Conservation (phyloP, 495 filamentous ascomycete genomes). For the Choiromyces venosus region DNA sequence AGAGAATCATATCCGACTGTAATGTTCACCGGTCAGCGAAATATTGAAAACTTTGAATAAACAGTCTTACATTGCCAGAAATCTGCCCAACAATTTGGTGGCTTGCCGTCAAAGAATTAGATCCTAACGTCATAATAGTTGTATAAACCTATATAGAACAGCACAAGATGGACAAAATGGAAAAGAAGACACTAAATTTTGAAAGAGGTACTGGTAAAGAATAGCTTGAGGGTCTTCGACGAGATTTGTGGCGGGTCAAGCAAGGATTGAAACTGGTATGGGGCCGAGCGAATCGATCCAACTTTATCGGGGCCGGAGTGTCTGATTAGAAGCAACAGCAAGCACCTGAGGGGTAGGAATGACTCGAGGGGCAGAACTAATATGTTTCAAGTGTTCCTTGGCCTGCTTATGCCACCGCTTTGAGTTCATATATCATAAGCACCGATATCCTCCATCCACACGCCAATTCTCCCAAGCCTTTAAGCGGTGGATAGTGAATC, state of each 20-base stretch:
- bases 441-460: constrained; percentile 6
- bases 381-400: constrained; percentile 21
- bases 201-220: neutral
- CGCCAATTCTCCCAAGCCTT: neutral
- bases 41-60: neutral
- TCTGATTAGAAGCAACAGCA: constrained; percentile 13
- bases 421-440: neutral
- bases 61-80: neutral
- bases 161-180: neutral
- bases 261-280: neutral
- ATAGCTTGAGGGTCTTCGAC: neutral
- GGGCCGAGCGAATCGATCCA: constrained; percentile 6
- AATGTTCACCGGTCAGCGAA: neutral
- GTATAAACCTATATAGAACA: neutral
- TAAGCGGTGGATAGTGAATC: neutral
- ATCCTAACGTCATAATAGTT: neutral
- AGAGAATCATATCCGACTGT: neutral
- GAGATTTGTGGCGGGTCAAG: neutral
- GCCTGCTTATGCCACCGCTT: constrained; percentile 14
- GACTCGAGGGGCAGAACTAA: neutral
- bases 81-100: neutral
- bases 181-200: neutral
- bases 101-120: neutral
- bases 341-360: neutral
- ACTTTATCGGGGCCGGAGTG: constrained; percentile 16